Evolutionary conservation across 2,329 filamentous ascomycete genomes (phyloP).

Genomic region (Aspergillus glaucus): DNA sequence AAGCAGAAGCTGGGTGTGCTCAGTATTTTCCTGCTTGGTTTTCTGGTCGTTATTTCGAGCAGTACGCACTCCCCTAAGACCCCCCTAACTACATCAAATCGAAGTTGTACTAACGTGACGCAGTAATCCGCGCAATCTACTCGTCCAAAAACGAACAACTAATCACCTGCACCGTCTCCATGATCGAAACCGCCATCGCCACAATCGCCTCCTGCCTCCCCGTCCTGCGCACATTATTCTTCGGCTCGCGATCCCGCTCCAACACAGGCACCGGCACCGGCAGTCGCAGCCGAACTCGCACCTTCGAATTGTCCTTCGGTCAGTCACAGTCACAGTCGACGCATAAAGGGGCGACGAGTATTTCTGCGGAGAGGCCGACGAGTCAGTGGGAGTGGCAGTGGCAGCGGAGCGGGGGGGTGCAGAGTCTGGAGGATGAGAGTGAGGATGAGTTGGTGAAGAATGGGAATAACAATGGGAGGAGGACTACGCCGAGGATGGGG

Average conservation of each 20-base stretch:
- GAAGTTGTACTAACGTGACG: not conserved
- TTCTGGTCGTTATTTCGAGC: constrained; percentile 13
- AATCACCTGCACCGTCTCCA: constrained; percentile 20
- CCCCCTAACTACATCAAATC: not conserved
- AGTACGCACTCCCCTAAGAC: constrained; percentile 8
- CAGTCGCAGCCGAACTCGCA: not conserved
- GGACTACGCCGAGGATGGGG: not conserved
- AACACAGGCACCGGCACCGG: not conserved
- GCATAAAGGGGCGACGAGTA: not conserved
- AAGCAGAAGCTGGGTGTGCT: constrained; percentile 15
- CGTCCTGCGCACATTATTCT: constrained; percentile 18
- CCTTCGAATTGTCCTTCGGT: not conserved
- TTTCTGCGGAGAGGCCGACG: not conserved
- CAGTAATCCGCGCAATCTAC: constrained; percentile 18
- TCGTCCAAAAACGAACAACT: constrained; percentile 15
- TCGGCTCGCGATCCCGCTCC: constrained; percentile 13
- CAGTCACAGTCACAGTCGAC: not conserved
- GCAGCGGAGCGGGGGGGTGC: not conserved
- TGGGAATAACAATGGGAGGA: not conserved
- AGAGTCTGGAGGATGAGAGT: constrained; percentile 11
- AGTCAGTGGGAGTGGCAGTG: not conserved
- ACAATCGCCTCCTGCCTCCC: constrained; percentile 15
- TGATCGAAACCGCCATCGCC: constrained; percentile 17
- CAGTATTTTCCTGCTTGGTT: constrained; percentile 14
- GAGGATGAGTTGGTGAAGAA: constrained; percentile 14